These are phyloP conservation scores for Cochlearia excelsa DNA, from an alignment of 345 rosid species.

Conservation along the genomic window DNA sequence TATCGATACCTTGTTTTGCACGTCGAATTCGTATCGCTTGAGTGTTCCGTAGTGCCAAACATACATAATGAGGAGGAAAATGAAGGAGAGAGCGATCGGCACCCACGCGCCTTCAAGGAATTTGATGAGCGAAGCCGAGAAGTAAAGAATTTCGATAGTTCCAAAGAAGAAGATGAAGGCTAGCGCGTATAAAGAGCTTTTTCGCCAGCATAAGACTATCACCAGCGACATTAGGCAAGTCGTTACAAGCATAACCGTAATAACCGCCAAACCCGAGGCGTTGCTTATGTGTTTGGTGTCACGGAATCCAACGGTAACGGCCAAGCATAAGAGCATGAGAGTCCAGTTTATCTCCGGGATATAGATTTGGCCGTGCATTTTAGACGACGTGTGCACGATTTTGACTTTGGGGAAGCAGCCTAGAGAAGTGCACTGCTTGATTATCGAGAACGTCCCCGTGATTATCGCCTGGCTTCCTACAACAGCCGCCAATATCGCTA, in stretches of 20 bases:
- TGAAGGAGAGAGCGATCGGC: constrained; percentile 75
- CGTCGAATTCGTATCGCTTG: constrained; percentile 80
- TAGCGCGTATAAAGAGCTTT: constrained; percentile 60
- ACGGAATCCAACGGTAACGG: constrained; percentile 81
- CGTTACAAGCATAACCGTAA: constrained; percentile 96
- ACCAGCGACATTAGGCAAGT: constrained; percentile 96
- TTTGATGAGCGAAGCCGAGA: constrained; percentile 88
- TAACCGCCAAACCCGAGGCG: constrained; percentile 99
- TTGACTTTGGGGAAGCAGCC: constrained; percentile 88
- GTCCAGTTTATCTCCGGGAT: constrained; percentile 95
- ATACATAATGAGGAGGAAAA: constrained; percentile 75
- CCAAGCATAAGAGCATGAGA: constrained; percentile 79
- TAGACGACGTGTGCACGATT: constrained; percentile 82
- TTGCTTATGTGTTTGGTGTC: constrained; percentile 80
- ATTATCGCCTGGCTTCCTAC: constrained; percentile 94
- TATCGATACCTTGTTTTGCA: constrained; percentile 89
- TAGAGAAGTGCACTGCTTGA: constrained; percentile 80
- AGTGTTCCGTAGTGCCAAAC: constrained; percentile 92
- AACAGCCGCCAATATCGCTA: constrained; percentile 91
- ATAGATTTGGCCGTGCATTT: constrained; percentile 90
- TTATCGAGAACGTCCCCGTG: constrained; percentile 88
- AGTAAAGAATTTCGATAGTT: constrained; percentile 84
- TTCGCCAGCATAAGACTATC: constrained; percentile 90
- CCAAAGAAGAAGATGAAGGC: constrained; percentile 77
- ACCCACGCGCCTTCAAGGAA: constrained; percentile 99